Base-by-base conservation (phyloP, 2,329 filamentous ascomycete species). In the Xylariaceae sp. region DNA sequence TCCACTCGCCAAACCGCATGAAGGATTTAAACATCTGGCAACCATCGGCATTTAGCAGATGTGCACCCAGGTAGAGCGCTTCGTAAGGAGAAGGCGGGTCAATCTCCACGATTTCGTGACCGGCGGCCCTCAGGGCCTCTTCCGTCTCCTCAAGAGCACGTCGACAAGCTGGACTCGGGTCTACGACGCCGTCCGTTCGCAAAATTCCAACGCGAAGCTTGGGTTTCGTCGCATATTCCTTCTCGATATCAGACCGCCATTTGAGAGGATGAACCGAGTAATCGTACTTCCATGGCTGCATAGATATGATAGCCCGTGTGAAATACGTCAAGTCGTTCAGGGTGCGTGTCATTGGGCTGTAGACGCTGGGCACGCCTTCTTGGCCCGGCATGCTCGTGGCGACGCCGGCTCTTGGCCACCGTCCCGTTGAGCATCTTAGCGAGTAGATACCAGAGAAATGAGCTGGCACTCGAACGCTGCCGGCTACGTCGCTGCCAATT, bases 381-480 rank as follows among this genome's bases (percentile, higher is more conserved):
- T 96, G 91, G 0, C 92, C 92, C 0, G 88, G 84, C 90, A 96
- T 96, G 63, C 87, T 92, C 0, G 92, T 96, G 57, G 81, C 82
- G 68, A 90, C 85, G 9, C 90, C 90, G 40, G 83, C 79, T 70
- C 95, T 95, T 1, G 90, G 89, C 90, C 92, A 96, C 46, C 92
- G 80, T 1, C 92, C 92, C 1, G 89, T 95, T 2, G 88, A 92
- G 72, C 92, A 96, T 34, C 88, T 84, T 21, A 96, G 74, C 16
- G 87, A 87, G 71, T 95, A 96, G 68, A 92, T 89, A 8, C 92
- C 92, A 2, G 88, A 88, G 74, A 91, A 96, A 63, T 95, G 90
- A 5, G 92, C 92, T 0, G 92, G 92, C 1, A 82, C 86, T 49
- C 92, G 81, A 5, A 96, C 91, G 15, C 88, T 94, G 29, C 92